Conservation (phyloP, 768 basidiomycete genomes). For the Lentinula detonsa region DNA sequence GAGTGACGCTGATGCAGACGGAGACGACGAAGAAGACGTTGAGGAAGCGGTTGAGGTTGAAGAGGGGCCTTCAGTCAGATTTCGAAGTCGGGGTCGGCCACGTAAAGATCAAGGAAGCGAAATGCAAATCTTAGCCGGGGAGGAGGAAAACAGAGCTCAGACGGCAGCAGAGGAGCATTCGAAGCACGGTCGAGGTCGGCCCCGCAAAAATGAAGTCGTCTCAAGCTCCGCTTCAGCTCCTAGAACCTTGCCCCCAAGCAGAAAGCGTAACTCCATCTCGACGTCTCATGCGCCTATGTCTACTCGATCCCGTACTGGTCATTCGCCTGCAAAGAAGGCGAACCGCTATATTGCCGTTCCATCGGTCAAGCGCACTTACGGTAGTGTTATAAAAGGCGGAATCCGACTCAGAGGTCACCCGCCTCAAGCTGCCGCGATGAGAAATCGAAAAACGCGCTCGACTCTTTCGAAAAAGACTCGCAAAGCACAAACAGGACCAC, state of each 20-base stretch:
- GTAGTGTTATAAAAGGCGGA: not conserved
- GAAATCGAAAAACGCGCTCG: not conserved
- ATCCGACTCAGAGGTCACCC: not conserved
- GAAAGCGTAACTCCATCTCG: not conserved
- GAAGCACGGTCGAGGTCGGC: not conserved
- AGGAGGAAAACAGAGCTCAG: not conserved
- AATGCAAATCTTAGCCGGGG: not conserved
- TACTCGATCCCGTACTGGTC: constrained; percentile 1
- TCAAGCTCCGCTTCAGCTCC: not conserved
- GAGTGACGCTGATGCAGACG: not conserved
- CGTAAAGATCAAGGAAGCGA: not conserved
- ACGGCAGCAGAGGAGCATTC: not conserved
- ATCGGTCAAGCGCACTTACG: not conserved
- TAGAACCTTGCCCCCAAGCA: not conserved
- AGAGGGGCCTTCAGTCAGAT: not conserved
- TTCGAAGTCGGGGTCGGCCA: not conserved
- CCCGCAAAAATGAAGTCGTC: not conserved
- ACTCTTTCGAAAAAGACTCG: not conserved
- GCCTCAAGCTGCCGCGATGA: too few relatives aligned
- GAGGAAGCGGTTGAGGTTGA: not conserved
- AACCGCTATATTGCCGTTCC: not conserved
- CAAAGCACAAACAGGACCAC: not conserved
- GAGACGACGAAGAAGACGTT: not conserved
- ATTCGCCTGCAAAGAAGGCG: not conserved
- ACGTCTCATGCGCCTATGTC: not conserved